Base-by-base conservation (phyloP, 164 flowering plant genomes). In the Vitis rotundifolia region DNA sequence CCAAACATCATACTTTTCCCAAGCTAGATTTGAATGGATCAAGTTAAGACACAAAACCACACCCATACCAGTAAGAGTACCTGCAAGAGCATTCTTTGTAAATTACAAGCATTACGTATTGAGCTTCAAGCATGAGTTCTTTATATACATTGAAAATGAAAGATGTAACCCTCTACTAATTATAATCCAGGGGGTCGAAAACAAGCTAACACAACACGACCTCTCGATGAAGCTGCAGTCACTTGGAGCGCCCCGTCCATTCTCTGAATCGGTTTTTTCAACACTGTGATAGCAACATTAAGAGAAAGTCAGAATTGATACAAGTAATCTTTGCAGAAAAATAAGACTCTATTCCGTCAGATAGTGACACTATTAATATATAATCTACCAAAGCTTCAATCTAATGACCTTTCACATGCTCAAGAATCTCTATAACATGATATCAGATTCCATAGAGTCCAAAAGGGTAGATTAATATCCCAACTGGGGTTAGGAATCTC, bases 151-250 rank as follows among this genome's bases (percentile, higher is more conserved):
- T 37, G 7, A 37, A 37, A 37, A 3, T 3, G 44, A 37, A 37
- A 37, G 44, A 37, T 37, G 44, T 0, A 3, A 37, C 5, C 44
- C 44, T 37, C 44, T 37, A 3, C 44, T 2, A 37, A 3, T 37
- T 37, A 37, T 29, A n/a, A 31, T 64, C 59, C 59, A 65, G 37
- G 48, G 6, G 66, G 75, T 44, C 69, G 60, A n/a, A 8, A 72
- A 18, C 64, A 59, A 66, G 54, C 9, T n/a, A 48, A 47, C 50
- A 31, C 56, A 31, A 53, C 50, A 48, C 55, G 75, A 16, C 71
- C 61, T 73, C 71, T 73, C 75, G 53, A 47, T 61, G 31, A 53
- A 60, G 49, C n/a, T 60, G 28, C 31, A 37, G 71, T 51, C 71
- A 54, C 67, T 7, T 13, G 12, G 54, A 61, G n/a, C 11, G 5